Base-by-base conservation (phyloP, 495 filamentous ascomycete genomes). In the Emericellopsis terricola region DNA sequence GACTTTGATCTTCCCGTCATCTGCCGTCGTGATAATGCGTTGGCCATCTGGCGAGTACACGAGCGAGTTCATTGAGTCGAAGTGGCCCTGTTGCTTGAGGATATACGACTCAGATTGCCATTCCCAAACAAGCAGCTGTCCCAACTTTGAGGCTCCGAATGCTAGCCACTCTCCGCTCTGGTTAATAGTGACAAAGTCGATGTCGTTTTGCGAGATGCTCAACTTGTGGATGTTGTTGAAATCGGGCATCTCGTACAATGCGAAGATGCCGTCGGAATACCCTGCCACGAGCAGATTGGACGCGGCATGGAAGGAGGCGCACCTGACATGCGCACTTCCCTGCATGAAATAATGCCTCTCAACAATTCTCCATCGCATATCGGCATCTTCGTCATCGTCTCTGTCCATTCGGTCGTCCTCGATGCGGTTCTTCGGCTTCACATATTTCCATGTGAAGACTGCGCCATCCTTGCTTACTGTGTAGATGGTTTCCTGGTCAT, bases 31-130 rank as follows among this genome's bases (percentile, higher is more conserved):
- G 35, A 96, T 76, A 40, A 97, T 78, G 18, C 81, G 75, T 46
- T 89, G 80, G 6, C 89, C 86, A 44, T 94, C 87, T 0, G 87
- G 85, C 4, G 91, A 91, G 54, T 96, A 96, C 9, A 75, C 76
- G 4, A 97, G 61, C 6, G 87, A 63, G 53, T 94, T 96, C 73
- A 94, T 82, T n/a, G 83, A 76, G 48, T 97, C 91, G 31, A 91
- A 81, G 55, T 97, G 89, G 1, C 87, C 87, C 55, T 96, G 89
- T 47, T 97, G 89, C 53, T 96, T 97, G 21, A 97, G 56, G 37
- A 97, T 86, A 54, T 96, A 96, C n/a, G 91, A 94, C 51, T 97
- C 89, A 2, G 91, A 96, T 47, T 96, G 91, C 91, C 91, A 96
- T 53, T 97, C 89, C 89, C 89, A 97, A 16, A 97, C 91, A 23